A percentile compares a stretch with the other conserved stretches of the same genome.
phyloP scores from a whole-genome alignment of 495 filamentous ascomycete species.

The Talaromyces proteolyticus region DNA sequence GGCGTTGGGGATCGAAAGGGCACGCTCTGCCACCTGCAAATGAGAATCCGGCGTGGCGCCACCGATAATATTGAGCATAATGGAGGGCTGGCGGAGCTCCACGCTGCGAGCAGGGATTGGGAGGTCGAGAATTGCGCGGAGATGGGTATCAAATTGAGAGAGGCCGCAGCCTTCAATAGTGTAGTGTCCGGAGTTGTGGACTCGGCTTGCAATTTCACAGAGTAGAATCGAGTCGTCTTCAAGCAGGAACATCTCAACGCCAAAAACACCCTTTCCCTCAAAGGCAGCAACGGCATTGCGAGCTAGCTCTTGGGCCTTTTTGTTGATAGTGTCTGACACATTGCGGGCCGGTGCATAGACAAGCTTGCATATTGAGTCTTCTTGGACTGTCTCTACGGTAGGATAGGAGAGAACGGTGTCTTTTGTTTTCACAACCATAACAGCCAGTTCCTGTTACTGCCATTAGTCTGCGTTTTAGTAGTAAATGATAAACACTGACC shows the following conservation, averaged over 20 bases:
- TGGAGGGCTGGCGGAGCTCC: conserved; percentile 57
- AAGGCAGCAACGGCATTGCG: conserved; percentile 72
- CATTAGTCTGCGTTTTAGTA: not conserved
- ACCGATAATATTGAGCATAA: conserved; percentile 97
- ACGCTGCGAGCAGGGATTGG: conserved; percentile 59
- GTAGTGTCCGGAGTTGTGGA: conserved; percentile 96
- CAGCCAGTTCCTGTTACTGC: conserved; percentile 61
- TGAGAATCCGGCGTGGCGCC: conserved; percentile 66
- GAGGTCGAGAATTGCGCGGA: conserved; percentile 77
- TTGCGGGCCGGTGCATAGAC: conserved; percentile 79
- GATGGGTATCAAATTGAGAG: conserved; percentile 89
- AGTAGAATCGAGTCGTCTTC: conserved; percentile 67
- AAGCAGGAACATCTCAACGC: conserved; percentile 95
- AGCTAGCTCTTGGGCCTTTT: conserved; percentile 70
- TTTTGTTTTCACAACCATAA: conserved; percentile 92
- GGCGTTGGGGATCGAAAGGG: conserved; percentile 55
- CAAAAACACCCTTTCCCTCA: conserved; percentile 88
- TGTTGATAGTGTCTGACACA: conserved; percentile 53
- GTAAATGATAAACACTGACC: conserved; percentile 18
- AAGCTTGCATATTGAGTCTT: conserved; percentile 92
- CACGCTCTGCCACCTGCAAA: conserved; percentile 55
- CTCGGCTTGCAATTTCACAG: conserved; percentile 92
- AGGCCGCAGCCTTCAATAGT: conserved; percentile 90
- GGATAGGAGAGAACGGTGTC: conserved; percentile 76
- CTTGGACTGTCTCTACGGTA: conserved; percentile 88